A percentile compares a stretch with the other conserved stretches of the same genome.
These are phyloP conservation scores for Epithemia pelagica DNA, from an alignment of 108 stramenopile genomes.

Conservation along the genomic window DNA sequence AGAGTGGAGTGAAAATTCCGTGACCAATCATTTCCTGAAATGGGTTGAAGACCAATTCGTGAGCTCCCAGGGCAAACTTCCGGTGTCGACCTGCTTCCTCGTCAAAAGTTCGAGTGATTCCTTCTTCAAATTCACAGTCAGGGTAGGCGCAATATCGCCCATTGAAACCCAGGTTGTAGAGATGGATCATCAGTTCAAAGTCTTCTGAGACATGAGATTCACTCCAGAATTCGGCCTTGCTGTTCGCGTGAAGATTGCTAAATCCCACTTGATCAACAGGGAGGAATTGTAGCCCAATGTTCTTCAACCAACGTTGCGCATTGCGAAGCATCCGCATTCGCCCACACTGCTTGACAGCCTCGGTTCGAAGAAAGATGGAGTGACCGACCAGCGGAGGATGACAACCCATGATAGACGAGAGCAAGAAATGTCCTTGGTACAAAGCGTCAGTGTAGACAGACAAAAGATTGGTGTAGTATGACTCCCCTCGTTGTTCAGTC, in stretches of 20 bases:
- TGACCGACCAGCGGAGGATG: constrained; percentile 57
- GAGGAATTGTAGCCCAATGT: constrained; percentile 46
- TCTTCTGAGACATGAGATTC: constrained; percentile 51
- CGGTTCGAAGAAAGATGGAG: constrained; percentile 45
- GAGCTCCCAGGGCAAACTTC: constrained; percentile 46
- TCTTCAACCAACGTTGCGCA: constrained; percentile 42
- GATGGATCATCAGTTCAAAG: constrained; percentile 54
- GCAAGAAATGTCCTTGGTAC: constrained; percentile 44
- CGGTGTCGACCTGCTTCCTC: constrained; percentile 58
- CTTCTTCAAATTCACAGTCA: constrained; percentile 49
- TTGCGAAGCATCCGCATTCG: constrained; percentile 48
- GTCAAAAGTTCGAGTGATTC: constrained; percentile 53
- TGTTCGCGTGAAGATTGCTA: constrained; percentile 28
- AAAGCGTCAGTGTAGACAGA: constrained; percentile 42
- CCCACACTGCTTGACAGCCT: constrained; percentile 42
- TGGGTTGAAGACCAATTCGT: constrained; percentile 51
- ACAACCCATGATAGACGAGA: constrained; percentile 42
- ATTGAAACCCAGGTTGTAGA: constrained; percentile 53
- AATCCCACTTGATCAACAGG: constrained; percentile 44
- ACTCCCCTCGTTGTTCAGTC: constrained; percentile 40
- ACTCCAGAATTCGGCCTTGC: constrained; percentile 37
- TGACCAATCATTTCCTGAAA: constrained; percentile 39
- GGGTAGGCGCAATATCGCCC: constrained; percentile 51
- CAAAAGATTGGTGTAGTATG: constrained; percentile 40
- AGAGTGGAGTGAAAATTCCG: constrained; percentile 44